Evolutionary conservation across 305 asterid species (phyloP).

Genomic region (Withania somnifera): DNA sequence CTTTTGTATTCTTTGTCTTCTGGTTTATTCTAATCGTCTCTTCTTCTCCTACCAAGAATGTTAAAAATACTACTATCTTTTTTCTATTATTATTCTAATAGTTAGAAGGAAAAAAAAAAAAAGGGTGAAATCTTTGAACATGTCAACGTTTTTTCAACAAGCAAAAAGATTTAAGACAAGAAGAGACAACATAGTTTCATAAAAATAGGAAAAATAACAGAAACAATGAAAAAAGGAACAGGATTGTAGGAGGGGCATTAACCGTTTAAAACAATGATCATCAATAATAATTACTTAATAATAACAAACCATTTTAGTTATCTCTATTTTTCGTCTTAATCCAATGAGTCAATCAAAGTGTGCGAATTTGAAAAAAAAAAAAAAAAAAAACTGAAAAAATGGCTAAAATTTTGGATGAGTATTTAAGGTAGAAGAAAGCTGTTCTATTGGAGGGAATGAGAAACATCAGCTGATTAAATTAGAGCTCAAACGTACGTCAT

Average conservation of each 20-base stretch:
- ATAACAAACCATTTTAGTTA: neutral
- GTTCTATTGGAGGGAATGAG: neutral
- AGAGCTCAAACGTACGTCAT: neutral
- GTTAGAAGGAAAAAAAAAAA: neutral
- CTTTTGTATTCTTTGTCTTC: neutral
- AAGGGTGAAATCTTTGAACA: neutral
- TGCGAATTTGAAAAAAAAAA: neutral
- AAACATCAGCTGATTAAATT: conserved; percentile 6
- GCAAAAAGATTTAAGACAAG: neutral
- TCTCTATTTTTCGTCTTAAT: neutral
- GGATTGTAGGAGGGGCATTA: neutral
- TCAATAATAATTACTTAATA: neutral
- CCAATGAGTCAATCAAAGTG: neutral
- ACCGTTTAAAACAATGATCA: neutral
- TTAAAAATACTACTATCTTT: neutral
- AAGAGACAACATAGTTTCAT: neutral
- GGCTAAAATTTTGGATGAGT: neutral
- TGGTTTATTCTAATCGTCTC: neutral
- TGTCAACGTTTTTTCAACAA: neutral
- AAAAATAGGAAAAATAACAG: conserved; percentile 9
- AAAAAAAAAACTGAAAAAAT: too few species aligned
- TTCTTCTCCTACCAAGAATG: neutral
- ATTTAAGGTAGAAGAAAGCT: neutral
- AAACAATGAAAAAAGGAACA: neutral
- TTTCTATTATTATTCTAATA: neutral